Evolutionary conservation across 805 yeast genomes (phyloP).

Genomic region (Metschnikowia similis): DNA sequence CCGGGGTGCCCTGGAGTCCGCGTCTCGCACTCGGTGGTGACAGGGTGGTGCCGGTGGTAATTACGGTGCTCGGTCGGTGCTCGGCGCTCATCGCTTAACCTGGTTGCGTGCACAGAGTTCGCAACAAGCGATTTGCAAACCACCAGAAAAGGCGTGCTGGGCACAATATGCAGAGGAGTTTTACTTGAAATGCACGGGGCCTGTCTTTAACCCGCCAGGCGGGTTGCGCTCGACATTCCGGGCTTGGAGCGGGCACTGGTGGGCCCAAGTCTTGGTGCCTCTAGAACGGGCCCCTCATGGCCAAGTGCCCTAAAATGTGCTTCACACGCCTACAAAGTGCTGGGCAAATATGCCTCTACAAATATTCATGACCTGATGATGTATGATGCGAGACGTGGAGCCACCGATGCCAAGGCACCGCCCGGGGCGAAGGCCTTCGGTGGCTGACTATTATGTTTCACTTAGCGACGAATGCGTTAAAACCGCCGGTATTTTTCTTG

Average conservation of each 20-base stretch:
- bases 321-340: not conserved
- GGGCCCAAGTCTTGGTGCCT: not conserved
- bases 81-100: not conserved
- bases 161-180: too few relatives aligned
- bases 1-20: too few relatives aligned
- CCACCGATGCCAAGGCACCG: not conserved
- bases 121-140: too few relatives aligned
- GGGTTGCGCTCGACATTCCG: too few relatives aligned
- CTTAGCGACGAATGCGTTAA: not conserved
- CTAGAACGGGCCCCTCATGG: not conserved
- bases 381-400: not conserved
- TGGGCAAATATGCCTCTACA: not conserved
- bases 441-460: not conserved
- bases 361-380: not conserved
- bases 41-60: not conserved
- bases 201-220: too few relatives aligned
- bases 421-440: not conserved
- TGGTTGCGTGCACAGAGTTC: not conserved
- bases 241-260: too few relatives aligned
- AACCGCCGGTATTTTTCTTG: constrained; percentile 3
- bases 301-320: too few relatives aligned
- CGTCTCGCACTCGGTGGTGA: too few relatives aligned
- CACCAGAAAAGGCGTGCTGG: too few relatives aligned
- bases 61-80: not conserved
- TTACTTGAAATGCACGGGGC: too few relatives aligned